Percentiles rank a stretch among this genome's conserved stretches.
Evolutionary conservation across 257 asterid genomes (phyloP).

Genomic region (Apocynum venetum): DNA sequence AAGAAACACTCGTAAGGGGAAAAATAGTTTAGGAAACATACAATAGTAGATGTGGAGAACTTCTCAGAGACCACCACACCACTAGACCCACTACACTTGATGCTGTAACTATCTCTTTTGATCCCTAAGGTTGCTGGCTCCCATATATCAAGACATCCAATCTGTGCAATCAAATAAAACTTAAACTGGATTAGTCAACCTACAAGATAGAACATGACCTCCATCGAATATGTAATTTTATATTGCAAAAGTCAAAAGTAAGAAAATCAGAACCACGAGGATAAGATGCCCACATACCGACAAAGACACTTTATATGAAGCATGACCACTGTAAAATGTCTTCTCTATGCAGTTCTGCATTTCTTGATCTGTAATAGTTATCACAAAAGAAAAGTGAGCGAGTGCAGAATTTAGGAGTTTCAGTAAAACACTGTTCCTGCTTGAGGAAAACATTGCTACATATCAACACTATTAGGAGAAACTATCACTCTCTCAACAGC

Average conservation of each 20-base stretch:
- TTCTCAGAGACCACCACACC: constrained; percentile 69
- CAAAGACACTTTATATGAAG: constrained; percentile 68
- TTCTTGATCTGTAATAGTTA: constrained; percentile 53
- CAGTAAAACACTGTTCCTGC: neutral
- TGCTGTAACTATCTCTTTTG: constrained; percentile 87
- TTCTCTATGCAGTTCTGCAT: constrained; percentile 74
- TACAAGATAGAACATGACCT: neutral
- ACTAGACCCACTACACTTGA: constrained; percentile 74
- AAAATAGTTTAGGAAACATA: constrained; percentile 21
- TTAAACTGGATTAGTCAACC: constrained; percentile 3
- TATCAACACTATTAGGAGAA: neutral
- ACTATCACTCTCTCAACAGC: neutral
- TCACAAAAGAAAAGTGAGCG: neutral
- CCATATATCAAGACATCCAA: constrained; percentile 78
- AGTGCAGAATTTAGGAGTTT: constrained; percentile 16
- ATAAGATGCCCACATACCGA: constrained; percentile 46
- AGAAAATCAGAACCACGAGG: neutral
- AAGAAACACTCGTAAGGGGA: constrained; percentile 11
- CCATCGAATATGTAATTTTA: neutral
- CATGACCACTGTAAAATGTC: constrained; percentile 68
- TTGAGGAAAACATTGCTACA: neutral
- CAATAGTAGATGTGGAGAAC: constrained; percentile 53
- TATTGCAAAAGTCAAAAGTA: constrained; percentile 6
- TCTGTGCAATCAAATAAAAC: constrained; percentile 43
- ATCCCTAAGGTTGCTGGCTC: constrained; percentile 81